Evolutionary conservation across 176 grass and related monocot species (phyloP), one percentile per base, ranked within the genome.

Genomic region (Tillandsia leiboldiana): DNA sequence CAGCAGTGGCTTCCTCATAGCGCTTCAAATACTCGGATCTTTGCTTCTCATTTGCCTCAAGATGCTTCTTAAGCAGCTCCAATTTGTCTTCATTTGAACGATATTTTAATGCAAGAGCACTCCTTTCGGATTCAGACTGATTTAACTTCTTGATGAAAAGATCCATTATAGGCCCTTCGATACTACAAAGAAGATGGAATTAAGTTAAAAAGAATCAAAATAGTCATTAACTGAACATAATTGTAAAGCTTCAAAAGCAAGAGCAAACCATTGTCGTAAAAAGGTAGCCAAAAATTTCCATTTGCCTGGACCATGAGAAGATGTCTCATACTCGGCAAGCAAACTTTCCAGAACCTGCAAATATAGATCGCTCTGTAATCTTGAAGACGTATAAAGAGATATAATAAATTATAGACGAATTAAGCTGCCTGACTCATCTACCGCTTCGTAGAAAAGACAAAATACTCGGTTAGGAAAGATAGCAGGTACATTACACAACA

Each of bases 91-190:
- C 86, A 51, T 86, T 85, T 73, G 90, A 83, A 8, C 72, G 80
- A 14, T 51, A 82, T 78, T 82, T 89, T 70, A 93, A 49, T 78
- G 83, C 74, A 71, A 89, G 76, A 66, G 86, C 76, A 76, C 82
- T 84, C 67, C 71, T 79, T 67, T 86, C 74, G 71, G 90, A 81
- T 79, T 93, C 86, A 67, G 83, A 77, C 81, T 81, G 85, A 75
- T 83, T 78, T 72, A 93, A 72, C 70, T 86, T 82, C 71, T 86
- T 93, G 73, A 83, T 71, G 65, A 85, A 89, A 49, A 89, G 77
- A 10, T 93, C 90, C 73, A 84, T 53, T 51, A 93, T 86, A 63
- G 85, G 86, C 29, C 90, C 90, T 74, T 89, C 90, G 80, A 89
- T 81, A 84, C 90, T 93, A 47, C 11, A 83, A 54, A 59, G 29